Conservation (phyloP, 2,329 filamentous ascomycete species). For the Periconia digitata region DNA sequence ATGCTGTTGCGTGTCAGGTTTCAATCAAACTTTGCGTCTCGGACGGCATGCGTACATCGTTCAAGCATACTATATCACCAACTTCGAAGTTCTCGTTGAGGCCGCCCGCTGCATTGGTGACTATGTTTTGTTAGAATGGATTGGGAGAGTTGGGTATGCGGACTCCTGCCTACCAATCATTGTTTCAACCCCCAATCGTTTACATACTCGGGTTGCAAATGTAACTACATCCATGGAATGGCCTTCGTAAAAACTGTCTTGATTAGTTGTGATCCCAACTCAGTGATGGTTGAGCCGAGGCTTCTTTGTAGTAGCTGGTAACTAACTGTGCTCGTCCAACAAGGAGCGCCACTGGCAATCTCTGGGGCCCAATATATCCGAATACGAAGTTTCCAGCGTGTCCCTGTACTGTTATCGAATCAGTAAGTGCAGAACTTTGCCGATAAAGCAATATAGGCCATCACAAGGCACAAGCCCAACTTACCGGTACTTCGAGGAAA, state of each 20-base stretch:
- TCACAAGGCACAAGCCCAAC: slow-evolving; percentile 31
- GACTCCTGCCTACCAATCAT: slow-evolving; percentile 53
- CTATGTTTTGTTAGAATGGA: slow-evolving; percentile 38
- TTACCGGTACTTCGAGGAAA: slow-evolving; percentile 63
- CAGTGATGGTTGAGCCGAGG: neutral
- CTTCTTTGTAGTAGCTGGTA: slow-evolving; percentile 1
- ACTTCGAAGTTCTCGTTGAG: slow-evolving; percentile 65
- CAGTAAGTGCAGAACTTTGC: slow-evolving; percentile 3
- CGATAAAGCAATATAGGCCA: neutral
- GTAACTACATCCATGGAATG: slow-evolving; percentile 64
- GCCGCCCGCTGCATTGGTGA: slow-evolving; percentile 69
- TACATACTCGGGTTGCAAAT: slow-evolving; percentile 66
- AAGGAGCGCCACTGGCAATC: slow-evolving; percentile 62
- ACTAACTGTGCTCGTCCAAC: slow-evolving; percentile 67
- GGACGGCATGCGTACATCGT: slow-evolving; percentile 54
- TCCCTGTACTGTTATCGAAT: slow-evolving; percentile 49
- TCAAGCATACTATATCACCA: slow-evolving; percentile 66
- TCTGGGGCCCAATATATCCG: slow-evolving; percentile 56
- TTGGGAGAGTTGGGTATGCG: slow-evolving; percentile 3
- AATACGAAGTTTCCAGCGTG: slow-evolving; percentile 69
- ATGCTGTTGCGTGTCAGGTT: slow-evolving; percentile 49
- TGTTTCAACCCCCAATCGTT: slow-evolving; percentile 61
- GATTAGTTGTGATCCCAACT: slow-evolving; percentile 15
- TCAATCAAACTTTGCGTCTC: neutral
- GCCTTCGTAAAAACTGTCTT: slow-evolving; percentile 65